Base-by-base conservation (phyloP, 148 eudicot species). In the Heliosperma pusillum region DNA sequence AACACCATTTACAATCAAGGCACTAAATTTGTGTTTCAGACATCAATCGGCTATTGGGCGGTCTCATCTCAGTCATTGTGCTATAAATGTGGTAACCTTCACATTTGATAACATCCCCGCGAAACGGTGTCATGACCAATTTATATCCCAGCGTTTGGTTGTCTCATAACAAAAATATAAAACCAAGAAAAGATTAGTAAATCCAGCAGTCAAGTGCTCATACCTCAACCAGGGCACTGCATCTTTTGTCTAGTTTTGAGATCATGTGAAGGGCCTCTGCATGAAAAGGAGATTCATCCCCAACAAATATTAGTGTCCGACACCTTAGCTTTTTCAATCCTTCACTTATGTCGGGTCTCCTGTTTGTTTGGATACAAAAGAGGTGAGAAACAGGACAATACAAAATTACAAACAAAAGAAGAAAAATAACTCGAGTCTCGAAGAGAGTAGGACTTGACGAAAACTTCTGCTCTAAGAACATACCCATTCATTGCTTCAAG, bases 181-280 rank as follows among this genome's bases (percentile, higher is more conserved):
- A 30, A 30, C 47, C 69, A 70, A 53, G 20, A 52, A 52, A 15
- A 66, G 16, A 20, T 74, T 33, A 12, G 70, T 1, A 33, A 42
- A 59, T 60, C 2, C 47, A 45, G 4, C 13, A 72, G 4, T 33
- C 33, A 12, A 21, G 4, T 68, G 52, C 30, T 68, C 83, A 80
- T 88, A 96, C 99, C 97, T 96, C 99, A 75, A 96, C 97, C 42
- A 96, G 82, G 52, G 99, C 97, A 73, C 97, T 92, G 84, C 79
- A 86, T 89, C 97, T 87, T 87, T 84, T 90, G 73, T 96, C 94
- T 57, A 96, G 85, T 61, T 90, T 90, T 67, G 93, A 85, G 52
- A 85, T 87, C 97, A 96, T 87, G 84, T 96, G 90, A 74, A 90
- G 82, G 69, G 99, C 88, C 81, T 92, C 99, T 0, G 89, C 81